These are phyloP conservation scores for Pyrenochaeta sp. DNA, from an alignment of 2,329 filamentous ascomycete species.

Conservation along the genomic window DNA sequence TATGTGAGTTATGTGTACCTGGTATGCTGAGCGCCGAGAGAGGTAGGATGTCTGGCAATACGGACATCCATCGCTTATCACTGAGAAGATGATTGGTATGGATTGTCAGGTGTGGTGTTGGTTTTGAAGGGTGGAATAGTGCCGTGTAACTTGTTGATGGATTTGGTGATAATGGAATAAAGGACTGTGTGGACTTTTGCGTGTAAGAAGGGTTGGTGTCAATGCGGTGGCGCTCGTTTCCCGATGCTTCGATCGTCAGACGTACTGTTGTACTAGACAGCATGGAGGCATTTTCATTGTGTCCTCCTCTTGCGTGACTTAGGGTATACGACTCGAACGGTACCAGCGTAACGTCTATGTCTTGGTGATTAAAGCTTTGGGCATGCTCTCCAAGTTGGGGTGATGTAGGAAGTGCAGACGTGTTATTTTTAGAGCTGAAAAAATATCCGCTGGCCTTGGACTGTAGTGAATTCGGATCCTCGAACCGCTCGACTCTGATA, in stretches of 20 bases:
- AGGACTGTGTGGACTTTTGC: conserved; percentile 47
- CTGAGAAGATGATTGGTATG: conserved; percentile 39
- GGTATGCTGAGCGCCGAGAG: conserved; percentile 87
- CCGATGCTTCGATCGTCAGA: conserved; percentile 72
- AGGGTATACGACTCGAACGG: conserved; percentile 74
- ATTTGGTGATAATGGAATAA: conserved; percentile 50
- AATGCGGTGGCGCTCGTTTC: conserved; percentile 72
- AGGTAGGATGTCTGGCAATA: conserved; percentile 74
- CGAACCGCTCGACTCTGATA: conserved; percentile 77
- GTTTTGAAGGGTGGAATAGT: conserved; percentile 58
- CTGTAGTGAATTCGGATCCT: conserved; percentile 58
- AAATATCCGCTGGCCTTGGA: conserved; percentile 43
- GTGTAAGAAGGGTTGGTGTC: conserved; percentile 69
- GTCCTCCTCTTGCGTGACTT: conserved; percentile 57
- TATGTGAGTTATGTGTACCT: conserved; percentile 94
- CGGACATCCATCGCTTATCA: conserved; percentile 86
- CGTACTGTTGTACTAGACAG: conserved; percentile 68
- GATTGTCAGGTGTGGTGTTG: conserved; percentile 40
- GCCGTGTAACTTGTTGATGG: conserved; percentile 53
- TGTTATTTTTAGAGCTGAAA: conserved; percentile 35
- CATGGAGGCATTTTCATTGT: background rate
- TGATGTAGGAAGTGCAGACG: conserved; percentile 45
- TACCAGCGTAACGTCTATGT: conserved; percentile 69
- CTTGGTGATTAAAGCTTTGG: conserved; percentile 67
- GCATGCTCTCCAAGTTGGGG: conserved; percentile 62